These are phyloP conservation scores for Lyophyllum semitale DNA, from an alignment of 768 basidiomycete species.

Conservation along the genomic window DNA sequence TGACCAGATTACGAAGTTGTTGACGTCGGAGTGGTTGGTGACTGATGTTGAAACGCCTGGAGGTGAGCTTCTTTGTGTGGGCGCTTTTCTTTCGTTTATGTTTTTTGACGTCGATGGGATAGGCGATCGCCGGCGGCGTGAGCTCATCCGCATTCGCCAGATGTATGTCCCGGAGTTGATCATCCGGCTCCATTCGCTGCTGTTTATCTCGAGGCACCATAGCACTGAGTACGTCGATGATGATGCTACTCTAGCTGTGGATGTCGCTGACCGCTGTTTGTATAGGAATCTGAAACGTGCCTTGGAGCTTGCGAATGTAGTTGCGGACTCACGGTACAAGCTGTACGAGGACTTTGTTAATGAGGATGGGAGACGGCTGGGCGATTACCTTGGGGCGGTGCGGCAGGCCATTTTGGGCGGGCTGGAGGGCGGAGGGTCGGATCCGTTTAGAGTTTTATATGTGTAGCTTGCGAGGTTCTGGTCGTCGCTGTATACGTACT, in stretches of 20 bases:
- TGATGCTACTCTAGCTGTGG: background rate
- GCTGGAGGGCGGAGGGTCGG: conserved; percentile 74
- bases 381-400: conserved; percentile 75
- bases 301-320: conserved; percentile 76
- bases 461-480: too few species aligned
- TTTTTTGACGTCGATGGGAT: conserved; percentile 1
- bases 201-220: conserved; percentile 62
- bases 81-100: background rate
- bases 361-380: conserved; percentile 59
- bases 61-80: conserved; percentile 38
- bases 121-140: conserved; percentile 59
- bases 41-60: conserved; percentile 46
- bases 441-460: conserved; percentile 61
- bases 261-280: background rate
- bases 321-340: conserved; percentile 85
- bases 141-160: conserved; percentile 81
- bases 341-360: conserved; percentile 84
- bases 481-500: too few species aligned
- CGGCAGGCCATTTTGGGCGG: conserved; percentile 71
- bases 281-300: conserved; percentile 75
- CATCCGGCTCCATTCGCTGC: conserved; percentile 75
- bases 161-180: conserved; percentile 90
- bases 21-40: conserved; percentile 80
- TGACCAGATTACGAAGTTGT: conserved; percentile 65
- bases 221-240: conserved; percentile 67